A percentile compares a stretch with the other conserved stretches of the same genome.
phyloP scores from a whole-genome alignment of 2,329 filamentous ascomycete genomes.

The Aspergillus sp. region DNA sequence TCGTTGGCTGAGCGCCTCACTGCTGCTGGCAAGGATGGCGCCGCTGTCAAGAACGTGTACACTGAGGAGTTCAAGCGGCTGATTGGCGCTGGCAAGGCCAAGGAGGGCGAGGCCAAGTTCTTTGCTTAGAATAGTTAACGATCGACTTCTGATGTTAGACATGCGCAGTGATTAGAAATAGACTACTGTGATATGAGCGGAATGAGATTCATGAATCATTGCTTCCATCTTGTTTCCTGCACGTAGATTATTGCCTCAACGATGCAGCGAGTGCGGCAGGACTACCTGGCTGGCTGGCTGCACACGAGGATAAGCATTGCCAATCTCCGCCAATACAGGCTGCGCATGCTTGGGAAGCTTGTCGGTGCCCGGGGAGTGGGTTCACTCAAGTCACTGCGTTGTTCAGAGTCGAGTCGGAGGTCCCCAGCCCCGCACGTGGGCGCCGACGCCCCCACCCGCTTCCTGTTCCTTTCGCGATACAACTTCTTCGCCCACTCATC shows the following conservation, averaged over 20 bases:
- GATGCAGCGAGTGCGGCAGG: too few species aligned
- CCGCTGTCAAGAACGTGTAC: slow-evolving; percentile 85
- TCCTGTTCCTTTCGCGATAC: neutral
- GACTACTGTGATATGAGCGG: slow-evolving; percentile 1
- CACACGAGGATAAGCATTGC: neutral
- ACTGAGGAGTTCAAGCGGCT: slow-evolving; percentile 74
- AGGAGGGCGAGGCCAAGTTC: slow-evolving; percentile 75
- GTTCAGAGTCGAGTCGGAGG: neutral
- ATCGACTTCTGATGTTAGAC: neutral
- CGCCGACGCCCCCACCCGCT: neutral
- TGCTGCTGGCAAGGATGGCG: slow-evolving; percentile 71
- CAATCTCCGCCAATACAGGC: slow-evolving; percentile 1
- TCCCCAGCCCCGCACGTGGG: neutral
- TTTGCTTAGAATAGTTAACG: slow-evolving; percentile 23
- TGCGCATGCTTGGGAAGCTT: slow-evolving; percentile 11
- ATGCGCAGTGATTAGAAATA: slow-evolving; percentile 7
- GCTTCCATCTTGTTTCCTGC: too few species aligned
- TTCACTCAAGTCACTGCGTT: neutral
- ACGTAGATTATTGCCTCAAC: too few species aligned
- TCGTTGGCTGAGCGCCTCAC: slow-evolving; percentile 77
- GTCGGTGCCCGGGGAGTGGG: neutral
- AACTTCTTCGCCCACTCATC: slow-evolving; percentile 14
- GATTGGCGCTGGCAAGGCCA: slow-evolving; percentile 78
- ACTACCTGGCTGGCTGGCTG: too few species aligned
- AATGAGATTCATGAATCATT: neutral